Conservation (phyloP, 176 grass and related monocot species). For the Paspalum notatum region DNA sequence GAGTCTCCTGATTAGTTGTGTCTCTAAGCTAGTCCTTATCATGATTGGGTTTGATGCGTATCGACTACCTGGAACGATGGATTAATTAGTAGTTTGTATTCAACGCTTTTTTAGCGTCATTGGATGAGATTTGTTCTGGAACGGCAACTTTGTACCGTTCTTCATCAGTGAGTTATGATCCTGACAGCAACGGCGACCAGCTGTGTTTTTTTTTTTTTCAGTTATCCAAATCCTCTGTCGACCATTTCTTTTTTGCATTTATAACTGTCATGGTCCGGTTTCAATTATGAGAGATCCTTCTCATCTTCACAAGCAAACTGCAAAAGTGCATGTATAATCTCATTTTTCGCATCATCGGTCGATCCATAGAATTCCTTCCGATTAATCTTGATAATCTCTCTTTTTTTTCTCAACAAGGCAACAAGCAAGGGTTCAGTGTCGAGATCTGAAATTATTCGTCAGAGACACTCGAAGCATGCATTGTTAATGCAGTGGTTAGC, state of each 20-base stretch:
- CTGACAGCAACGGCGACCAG: constrained; percentile 38
- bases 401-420: background rate
- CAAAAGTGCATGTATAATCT: constrained; percentile 24
- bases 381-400: constrained; percentile 1
- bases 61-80: constrained; percentile 26
- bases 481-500: constrained; percentile 45
- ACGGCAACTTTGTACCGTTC: constrained; percentile 51
- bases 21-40: constrained; percentile 50
- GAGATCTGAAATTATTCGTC: background rate
- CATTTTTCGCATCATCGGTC: constrained; percentile 18
- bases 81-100: constrained; percentile 1
- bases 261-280: constrained; percentile 22
- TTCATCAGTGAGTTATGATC: constrained; percentile 38
- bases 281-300: constrained; percentile 31
- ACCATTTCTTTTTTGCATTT: constrained; percentile 39
- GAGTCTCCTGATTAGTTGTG: constrained; percentile 30
- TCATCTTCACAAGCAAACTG: constrained; percentile 40
- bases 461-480: constrained; percentile 9
- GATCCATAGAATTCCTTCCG: constrained; percentile 1
- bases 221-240: constrained; percentile 37
- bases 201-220: constrained; percentile 33
- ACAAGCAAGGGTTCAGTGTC: constrained; percentile 21
- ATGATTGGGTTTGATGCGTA: constrained; percentile 46
- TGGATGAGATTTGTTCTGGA: constrained; percentile 23
- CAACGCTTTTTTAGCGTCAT: constrained; percentile 39